phyloP scores from a whole-genome alignment of 306 rosid genomes.

The Cyamopsis tetragonoloba region DNA sequence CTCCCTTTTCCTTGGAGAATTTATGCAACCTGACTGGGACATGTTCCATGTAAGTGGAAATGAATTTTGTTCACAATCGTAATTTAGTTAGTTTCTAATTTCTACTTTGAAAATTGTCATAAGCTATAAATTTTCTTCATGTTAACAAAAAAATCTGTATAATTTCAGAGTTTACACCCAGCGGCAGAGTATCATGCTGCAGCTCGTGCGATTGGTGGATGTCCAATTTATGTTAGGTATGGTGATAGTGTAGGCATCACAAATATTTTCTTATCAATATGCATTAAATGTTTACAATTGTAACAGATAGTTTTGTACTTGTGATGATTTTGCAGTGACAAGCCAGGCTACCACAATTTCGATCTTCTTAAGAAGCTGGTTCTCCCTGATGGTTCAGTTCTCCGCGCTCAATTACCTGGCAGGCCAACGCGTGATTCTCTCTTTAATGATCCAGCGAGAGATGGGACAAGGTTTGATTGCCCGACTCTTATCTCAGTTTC shows the following conservation, averaged over 20 bases:
- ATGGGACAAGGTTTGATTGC: slow-evolving; percentile 61
- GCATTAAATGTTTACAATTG: not conserved
- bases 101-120: not conserved
- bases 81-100: not conserved
- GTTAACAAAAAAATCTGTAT: slow-evolving; percentile 10
- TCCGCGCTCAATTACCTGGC: slow-evolving; percentile 88
- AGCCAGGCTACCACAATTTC: slow-evolving; percentile 91
- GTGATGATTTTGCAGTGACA: slow-evolving; percentile 52
- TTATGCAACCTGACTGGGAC: slow-evolving; percentile 99
- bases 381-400: slow-evolving; percentile 96
- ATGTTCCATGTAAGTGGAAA: slow-evolving; percentile 86
- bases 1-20: slow-evolving; percentile 91
- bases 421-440: slow-evolving; percentile 86
- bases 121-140: not conserved
- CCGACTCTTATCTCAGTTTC: not conserved
- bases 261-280: not conserved
- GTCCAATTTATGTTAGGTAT: slow-evolving; percentile 95
- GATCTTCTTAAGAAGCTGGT: slow-evolving; percentile 84
- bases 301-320: not conserved
- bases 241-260: not conserved
- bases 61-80: not conserved
- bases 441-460: slow-evolving; percentile 91
- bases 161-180: slow-evolving; percentile 75
- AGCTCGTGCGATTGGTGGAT: slow-evolving; percentile 95
- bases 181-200: slow-evolving; percentile 96